Percentiles rank a stretch among this genome's conserved stretches.
Conservation (phyloP, 2,329 filamentous ascomycete species). For the Parastagonospora avenae region DNA sequence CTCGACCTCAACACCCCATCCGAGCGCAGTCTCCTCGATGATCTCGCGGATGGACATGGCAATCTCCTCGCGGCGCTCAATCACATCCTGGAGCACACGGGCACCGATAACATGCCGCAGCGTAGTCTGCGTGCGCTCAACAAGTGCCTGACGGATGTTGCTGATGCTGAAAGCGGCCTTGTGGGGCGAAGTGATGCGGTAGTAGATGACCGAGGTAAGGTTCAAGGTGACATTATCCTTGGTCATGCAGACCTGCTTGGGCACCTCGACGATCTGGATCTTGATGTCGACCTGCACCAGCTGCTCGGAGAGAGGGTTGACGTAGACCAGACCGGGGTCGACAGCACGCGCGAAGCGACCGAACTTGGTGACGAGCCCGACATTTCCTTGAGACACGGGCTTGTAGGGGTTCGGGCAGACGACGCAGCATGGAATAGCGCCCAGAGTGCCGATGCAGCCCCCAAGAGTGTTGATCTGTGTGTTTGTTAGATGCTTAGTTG, state of each 20-base stretch:
- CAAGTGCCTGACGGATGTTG: constrained; percentile 92
- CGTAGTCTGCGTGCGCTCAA: constrained; percentile 97
- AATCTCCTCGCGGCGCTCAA: constrained; percentile 96
- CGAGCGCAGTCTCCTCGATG: constrained; percentile 90
- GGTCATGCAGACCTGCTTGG: constrained; percentile 97
- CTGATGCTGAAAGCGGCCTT: constrained; percentile 96
- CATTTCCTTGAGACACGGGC: constrained; percentile 87
- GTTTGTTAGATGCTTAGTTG: constrained; percentile 3
- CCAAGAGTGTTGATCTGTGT: constrained; percentile 73
- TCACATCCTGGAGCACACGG: constrained; percentile 94
- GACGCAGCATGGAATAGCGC: constrained; percentile 89
- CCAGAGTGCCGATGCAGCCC: constrained; percentile 73
- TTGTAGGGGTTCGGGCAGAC: constrained; percentile 96
- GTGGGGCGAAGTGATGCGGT: constrained; percentile 93
- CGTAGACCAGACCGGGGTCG: constrained; percentile 93
- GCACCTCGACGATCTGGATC: constrained; percentile 98
- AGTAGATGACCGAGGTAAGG: constrained; percentile 97
- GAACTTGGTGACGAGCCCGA: constrained; percentile 94
- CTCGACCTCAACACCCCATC: constrained; percentile 96
- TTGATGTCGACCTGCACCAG: constrained; percentile 96
- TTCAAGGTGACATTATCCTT: constrained; percentile 98
- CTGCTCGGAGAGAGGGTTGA: constrained; percentile 92
- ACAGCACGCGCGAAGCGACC: constrained; percentile 94
- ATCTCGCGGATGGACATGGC: constrained; percentile 95
- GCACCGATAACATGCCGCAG: constrained; percentile 96